A percentile compares a stretch with the other conserved stretches of the same genome.
phyloP scores from a whole-genome alignment of 495 filamentous ascomycete species.

The Terfezia claveryi region DNA sequence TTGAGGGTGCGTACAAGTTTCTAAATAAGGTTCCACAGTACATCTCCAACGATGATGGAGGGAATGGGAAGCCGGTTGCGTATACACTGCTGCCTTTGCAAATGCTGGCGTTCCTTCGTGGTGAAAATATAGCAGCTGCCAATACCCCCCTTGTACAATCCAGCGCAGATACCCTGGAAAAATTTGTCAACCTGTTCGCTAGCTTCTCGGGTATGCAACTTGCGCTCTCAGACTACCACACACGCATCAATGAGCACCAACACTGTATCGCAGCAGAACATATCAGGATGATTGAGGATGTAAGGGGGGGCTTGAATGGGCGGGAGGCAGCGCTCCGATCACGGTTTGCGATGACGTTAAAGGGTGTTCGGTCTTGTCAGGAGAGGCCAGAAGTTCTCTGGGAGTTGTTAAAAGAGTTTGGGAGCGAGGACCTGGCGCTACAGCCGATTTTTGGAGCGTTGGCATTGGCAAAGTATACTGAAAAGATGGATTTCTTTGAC shows the following conservation, averaged over 20 bases:
- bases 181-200: slow-evolving; percentile 12
- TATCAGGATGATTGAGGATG: slow-evolving; percentile 1
- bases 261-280: slow-evolving; percentile 6
- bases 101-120: slow-evolving; percentile 5
- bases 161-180: slow-evolving; percentile 2
- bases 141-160: neutral
- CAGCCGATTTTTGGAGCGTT: neutral
- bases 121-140: neutral
- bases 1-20: neutral
- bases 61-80: slow-evolving; percentile 13
- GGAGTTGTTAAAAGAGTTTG: neutral
- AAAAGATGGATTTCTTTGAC: slow-evolving; percentile 12
- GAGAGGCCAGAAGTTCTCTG: neutral
- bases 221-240: neutral
- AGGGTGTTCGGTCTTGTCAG: neutral
- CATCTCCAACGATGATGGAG: slow-evolving; percentile 3
- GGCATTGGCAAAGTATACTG: neutral
- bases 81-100: slow-evolving; percentile 15
- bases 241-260: neutral
- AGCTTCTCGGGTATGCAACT: slow-evolving; percentile 1
- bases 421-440: neutral
- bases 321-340: neutral
- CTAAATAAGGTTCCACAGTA: neutral
- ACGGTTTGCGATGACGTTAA: neutral
- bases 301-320: neutral